A percentile compares a stretch with the other conserved stretches of the same genome.
phyloP scores from a whole-genome alignment of 2,329 filamentous ascomycete species.

The Juglanconis juglandina region DNA sequence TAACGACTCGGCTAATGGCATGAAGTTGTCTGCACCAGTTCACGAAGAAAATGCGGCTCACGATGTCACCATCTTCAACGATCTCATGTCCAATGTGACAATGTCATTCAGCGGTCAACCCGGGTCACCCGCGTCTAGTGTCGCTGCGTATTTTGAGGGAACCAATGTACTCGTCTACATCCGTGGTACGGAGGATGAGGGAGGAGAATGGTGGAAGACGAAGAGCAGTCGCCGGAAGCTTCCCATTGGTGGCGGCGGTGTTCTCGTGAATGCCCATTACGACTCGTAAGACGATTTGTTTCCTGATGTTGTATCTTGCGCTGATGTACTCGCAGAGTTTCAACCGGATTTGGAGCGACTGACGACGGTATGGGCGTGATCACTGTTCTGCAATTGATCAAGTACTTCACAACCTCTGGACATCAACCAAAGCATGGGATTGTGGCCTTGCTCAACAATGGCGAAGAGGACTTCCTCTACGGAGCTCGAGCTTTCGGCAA shows the following conservation, averaged over 20 bases:
- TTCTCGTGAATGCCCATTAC: constrained; percentile 92
- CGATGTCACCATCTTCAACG: constrained; percentile 70
- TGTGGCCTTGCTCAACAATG: constrained; percentile 87
- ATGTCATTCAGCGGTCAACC: constrained; percentile 33
- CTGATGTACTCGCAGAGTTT: constrained; percentile 47
- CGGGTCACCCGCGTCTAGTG: constrained; percentile 33
- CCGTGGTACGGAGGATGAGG: constrained; percentile 71
- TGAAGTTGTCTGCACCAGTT: not conserved
- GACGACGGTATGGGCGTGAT: constrained; percentile 91
- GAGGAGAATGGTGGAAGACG: constrained; percentile 69
- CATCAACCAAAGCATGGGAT: constrained; percentile 76
- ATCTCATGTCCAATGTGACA: constrained; percentile 75
- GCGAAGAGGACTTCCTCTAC: constrained; percentile 88
- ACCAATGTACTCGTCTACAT: constrained; percentile 92
- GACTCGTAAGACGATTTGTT: constrained; percentile 53
- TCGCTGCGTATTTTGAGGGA: constrained; percentile 80
- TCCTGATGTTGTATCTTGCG: not conserved
- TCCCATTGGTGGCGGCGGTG: constrained; percentile 64
- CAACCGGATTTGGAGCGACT: constrained; percentile 87
- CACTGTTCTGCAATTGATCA: constrained; percentile 79
- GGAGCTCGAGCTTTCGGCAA: constrained; percentile 82
- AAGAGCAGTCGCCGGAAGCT: constrained; percentile 37
- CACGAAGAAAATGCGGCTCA: constrained; percentile 22
- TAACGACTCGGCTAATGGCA: not conserved
- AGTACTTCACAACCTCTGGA: constrained; percentile 72